Evolutionary conservation across 192 early-diverging fungal genomes (phyloP).

Genomic region (Coemansia aciculifera): DNA sequence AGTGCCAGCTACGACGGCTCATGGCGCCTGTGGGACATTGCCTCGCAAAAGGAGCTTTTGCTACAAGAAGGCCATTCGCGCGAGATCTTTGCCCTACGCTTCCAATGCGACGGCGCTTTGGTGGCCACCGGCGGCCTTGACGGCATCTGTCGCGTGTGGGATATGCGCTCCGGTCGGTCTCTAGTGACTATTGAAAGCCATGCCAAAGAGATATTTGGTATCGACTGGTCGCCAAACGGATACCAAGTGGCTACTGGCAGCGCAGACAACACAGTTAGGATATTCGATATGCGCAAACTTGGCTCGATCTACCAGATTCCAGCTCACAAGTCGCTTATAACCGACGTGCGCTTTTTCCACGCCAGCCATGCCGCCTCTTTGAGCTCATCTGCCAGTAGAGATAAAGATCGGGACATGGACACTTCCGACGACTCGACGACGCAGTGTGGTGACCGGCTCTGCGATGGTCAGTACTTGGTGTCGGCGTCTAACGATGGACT

Average conservation of each 20-base stretch:
- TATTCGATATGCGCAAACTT: constrained; percentile 89
- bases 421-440: constrained; percentile 9
- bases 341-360: constrained; percentile 72
- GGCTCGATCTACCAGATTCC: constrained; percentile 81
- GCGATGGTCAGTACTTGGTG: constrained; percentile 77
- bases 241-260: constrained; percentile 90
- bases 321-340: constrained; percentile 88
- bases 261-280: constrained; percentile 86
- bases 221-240: constrained; percentile 93
- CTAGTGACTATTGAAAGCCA: constrained; percentile 89
- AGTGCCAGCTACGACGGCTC: constrained; percentile 71
- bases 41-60: constrained; percentile 72
- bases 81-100: constrained; percentile 89
- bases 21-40: constrained; percentile 96
- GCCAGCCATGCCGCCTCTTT: constrained; percentile 15
- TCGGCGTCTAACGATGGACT: constrained; percentile 86
- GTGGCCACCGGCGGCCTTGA: constrained; percentile 90
- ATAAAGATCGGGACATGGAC: constrained; percentile 36
- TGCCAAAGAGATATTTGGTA: constrained; percentile 80
- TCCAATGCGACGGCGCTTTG: constrained; percentile 90
- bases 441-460: constrained; percentile 22
- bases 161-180: constrained; percentile 86
- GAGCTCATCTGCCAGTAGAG: constrained; percentile 10
- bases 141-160: constrained; percentile 93
- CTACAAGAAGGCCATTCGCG: constrained; percentile 93